Evolutionary conservation across 768 basidiomycete species (phyloP).

Genomic region (Lactifluus rugatus): DNA sequence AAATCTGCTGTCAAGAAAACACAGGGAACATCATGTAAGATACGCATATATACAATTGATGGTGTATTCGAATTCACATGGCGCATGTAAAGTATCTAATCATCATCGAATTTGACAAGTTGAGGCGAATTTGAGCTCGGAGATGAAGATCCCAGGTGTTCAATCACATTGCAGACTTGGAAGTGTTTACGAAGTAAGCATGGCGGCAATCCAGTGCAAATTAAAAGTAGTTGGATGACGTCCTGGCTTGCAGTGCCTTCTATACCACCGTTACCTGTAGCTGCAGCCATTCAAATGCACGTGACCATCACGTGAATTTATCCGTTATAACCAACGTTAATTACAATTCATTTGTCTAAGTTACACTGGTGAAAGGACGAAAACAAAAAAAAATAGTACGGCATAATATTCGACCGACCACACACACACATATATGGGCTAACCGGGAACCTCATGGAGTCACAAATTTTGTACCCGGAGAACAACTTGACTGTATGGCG

Average conservation of each 20-base stretch:
- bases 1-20: neutral
- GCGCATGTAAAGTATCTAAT: neutral
- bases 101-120: neutral
- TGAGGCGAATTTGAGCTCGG: no score
- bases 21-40: neutral
- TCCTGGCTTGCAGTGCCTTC: no score
- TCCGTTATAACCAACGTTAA: no score
- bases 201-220: no score
- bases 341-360: no score
- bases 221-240: no score
- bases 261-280: no score
- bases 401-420: no score
- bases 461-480: slow-evolving; percentile 1
- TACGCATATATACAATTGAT: neutral
- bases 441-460: neutral
- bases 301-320: no score
- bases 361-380: no score
- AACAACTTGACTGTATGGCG: neutral
- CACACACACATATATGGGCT: neutral
- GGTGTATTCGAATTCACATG: neutral
- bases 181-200: neutral
- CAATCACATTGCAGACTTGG: neutral
- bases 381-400: no score
- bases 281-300: no score
- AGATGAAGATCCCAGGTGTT: neutral